Conservation (phyloP, 306 rosid species). For the Gynostemma pentaphyllum region DNA sequence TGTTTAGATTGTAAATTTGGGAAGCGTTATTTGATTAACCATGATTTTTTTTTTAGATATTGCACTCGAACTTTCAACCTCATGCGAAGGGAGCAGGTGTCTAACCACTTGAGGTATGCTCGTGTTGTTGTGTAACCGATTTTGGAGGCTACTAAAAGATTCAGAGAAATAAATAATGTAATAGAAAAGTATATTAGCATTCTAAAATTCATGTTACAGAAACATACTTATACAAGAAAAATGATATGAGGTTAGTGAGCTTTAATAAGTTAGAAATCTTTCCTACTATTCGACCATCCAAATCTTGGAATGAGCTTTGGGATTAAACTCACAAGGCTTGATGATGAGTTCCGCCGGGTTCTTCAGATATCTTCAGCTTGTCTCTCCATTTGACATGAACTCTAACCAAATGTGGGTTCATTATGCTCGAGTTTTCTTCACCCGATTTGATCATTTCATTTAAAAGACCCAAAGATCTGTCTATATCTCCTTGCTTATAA, state of each 20-base stretch:
- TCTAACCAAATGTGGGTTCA: slow-evolving; percentile 11
- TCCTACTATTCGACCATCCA: not conserved
- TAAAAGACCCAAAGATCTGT: slow-evolving; percentile 15
- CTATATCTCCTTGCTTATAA: slow-evolving; percentile 18
- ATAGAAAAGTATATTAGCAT: too few species aligned
- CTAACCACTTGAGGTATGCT: too few species aligned
- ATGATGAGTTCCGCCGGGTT: not conserved
- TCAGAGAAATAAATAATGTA: too few species aligned
- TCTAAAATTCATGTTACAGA: too few species aligned
- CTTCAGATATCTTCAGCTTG: not conserved
- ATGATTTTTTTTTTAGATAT: too few species aligned
- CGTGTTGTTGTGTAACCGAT: too few species aligned
- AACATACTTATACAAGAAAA: too few species aligned
- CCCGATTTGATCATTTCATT: slow-evolving; percentile 25
- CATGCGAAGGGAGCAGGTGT: too few species aligned
- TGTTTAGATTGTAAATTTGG: too few species aligned
- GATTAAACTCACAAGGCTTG: not conserved
- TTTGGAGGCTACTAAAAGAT: too few species aligned
- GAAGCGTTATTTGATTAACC: too few species aligned
- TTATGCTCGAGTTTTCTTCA: slow-evolving; percentile 12
- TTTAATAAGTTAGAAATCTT: not conserved
- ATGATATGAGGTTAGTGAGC: not conserved
- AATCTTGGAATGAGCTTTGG: not conserved
- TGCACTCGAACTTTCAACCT: too few species aligned
- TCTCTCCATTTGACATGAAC: slow-evolving; percentile 7